Conservation (phyloP, 352 stramenopile genomes). For the Globisporangium ultimum region DNA sequence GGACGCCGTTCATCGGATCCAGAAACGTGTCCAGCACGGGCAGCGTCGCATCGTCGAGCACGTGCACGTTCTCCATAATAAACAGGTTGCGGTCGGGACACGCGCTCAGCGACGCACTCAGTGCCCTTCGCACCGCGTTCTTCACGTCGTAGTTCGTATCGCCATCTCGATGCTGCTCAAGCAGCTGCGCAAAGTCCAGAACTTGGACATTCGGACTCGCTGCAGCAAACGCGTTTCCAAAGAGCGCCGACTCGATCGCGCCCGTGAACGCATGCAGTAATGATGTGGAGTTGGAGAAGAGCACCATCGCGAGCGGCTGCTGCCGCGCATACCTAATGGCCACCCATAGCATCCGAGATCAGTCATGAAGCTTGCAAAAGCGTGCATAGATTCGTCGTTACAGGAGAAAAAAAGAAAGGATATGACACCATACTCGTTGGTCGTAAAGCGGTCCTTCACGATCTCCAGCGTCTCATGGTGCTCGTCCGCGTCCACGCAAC, state of each 20-base stretch:
- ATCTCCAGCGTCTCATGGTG: constrained; percentile 24
- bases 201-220: constrained; percentile 12
- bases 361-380: background rate
- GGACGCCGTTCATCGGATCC: constrained; percentile 64
- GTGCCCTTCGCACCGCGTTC: constrained; percentile 31
- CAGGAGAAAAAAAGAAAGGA: background rate
- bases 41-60: constrained; percentile 37
- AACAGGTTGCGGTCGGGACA: constrained; percentile 55
- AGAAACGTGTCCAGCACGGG: constrained; percentile 66
- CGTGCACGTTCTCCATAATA: constrained; percentile 47
- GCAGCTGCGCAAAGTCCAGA: constrained; percentile 22
- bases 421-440: constrained; percentile 35
- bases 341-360: background rate
- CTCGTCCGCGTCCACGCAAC: constrained; percentile 29
- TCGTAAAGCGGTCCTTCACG: constrained; percentile 38
- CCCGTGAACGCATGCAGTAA: constrained; percentile 9
- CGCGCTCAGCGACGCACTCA: constrained; percentile 27
- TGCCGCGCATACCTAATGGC: constrained; percentile 31
- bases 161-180: constrained; percentile 2
- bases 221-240: background rate
- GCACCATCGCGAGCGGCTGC: constrained; percentile 44
- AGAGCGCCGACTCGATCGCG: constrained; percentile 9
- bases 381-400: background rate
- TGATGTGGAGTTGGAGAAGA: constrained; percentile 46
- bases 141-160: constrained; percentile 47